Conservation (phyloP, 225 moss, liverwort and hornwort genomes). For the Polytrichum formosum region DNA sequence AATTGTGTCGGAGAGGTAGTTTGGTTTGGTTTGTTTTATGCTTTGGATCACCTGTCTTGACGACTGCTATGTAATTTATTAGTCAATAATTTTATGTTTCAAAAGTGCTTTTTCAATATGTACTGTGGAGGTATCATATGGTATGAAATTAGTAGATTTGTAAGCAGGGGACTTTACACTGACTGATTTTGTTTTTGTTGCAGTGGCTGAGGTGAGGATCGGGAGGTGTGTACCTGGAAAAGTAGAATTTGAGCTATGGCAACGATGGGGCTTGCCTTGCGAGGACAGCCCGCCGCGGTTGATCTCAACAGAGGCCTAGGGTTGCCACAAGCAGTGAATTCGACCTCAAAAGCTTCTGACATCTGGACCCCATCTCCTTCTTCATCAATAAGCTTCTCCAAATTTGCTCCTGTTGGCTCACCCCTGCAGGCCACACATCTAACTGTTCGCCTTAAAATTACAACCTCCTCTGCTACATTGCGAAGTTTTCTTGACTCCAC, state of each 20-base stretch:
- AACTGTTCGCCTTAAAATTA: slow-evolving; percentile 6
- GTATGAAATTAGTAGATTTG: too few species aligned
- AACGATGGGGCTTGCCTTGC: slow-evolving; percentile 44
- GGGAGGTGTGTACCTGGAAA: background rate
- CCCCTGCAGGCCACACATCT: slow-evolving; percentile 11
- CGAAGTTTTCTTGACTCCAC: slow-evolving; percentile 9
- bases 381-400: slow-evolving; percentile 2
- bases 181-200: background rate
- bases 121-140: too few species aligned
- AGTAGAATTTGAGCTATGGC: slow-evolving; percentile 36
- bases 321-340: slow-evolving; percentile 42
- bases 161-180: too few species aligned
- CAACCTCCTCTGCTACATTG: slow-evolving; percentile 24
- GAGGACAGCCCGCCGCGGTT: slow-evolving; percentile 36
- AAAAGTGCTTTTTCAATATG: too few species aligned
- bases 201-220: background rate
- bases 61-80: too few species aligned
- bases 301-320: slow-evolving; percentile 38
- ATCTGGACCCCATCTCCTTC: slow-evolving; percentile 23
- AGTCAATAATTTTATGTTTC: too few species aligned
- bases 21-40: too few species aligned
- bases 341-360: slow-evolving; percentile 35
- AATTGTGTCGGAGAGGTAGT: too few species aligned
- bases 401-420: slow-evolving; percentile 11
- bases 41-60: too few species aligned